Evolutionary conservation across 2,329 filamentous ascomycete species (phyloP).

Genomic region (Fusarium stilboides): DNA sequence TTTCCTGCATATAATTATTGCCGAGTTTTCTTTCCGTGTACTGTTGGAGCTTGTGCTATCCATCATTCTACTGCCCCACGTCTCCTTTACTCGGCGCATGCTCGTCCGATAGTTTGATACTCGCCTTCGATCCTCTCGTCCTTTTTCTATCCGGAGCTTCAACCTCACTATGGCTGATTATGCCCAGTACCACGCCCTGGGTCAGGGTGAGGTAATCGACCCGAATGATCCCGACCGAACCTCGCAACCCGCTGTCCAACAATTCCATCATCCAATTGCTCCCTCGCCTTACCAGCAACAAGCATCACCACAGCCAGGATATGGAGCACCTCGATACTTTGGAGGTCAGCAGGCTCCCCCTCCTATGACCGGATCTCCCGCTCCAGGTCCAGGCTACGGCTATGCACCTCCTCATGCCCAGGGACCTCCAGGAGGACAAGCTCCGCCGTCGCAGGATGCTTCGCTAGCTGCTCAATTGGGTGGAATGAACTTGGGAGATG

Average conservation of each 20-base stretch:
- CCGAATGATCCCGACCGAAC: slow-evolving; percentile 68
- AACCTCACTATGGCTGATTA: slow-evolving; percentile 67
- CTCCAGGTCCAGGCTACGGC: slow-evolving; percentile 49
- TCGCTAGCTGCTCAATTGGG: slow-evolving; percentile 82
- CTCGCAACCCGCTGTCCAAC: slow-evolving; percentile 65
- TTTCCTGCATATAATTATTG: slow-evolving; percentile 44
- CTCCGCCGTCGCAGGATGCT: slow-evolving; percentile 60
- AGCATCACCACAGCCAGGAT: slow-evolving; percentile 48
- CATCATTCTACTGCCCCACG: slow-evolving; percentile 46
- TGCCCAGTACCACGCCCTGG: slow-evolving; percentile 69
- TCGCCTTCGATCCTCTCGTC: slow-evolving; percentile 41
- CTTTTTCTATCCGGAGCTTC: slow-evolving; percentile 26
- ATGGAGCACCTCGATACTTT: slow-evolving; percentile 60
- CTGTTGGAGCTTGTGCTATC: slow-evolving; percentile 33
- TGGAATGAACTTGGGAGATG: slow-evolving; percentile 75
- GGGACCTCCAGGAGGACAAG: slow-evolving; percentile 46
- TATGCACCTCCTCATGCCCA: slow-evolving; percentile 49
- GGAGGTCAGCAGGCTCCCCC: slow-evolving; percentile 53
- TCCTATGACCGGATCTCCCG: slow-evolving; percentile 46
- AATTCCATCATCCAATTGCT: slow-evolving; percentile 70
- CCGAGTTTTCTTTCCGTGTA: slow-evolving; percentile 39
- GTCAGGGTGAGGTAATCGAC: slow-evolving; percentile 69
- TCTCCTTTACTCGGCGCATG: slow-evolving; percentile 49
- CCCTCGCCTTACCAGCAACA: slow-evolving; percentile 69
- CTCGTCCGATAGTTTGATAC: slow-evolving; percentile 48